A percentile compares a stretch with the other conserved stretches of the same genome.
phyloP scores from a whole-genome alignment of 176 grass and related monocot species.

The Otatea glauca region DNA sequence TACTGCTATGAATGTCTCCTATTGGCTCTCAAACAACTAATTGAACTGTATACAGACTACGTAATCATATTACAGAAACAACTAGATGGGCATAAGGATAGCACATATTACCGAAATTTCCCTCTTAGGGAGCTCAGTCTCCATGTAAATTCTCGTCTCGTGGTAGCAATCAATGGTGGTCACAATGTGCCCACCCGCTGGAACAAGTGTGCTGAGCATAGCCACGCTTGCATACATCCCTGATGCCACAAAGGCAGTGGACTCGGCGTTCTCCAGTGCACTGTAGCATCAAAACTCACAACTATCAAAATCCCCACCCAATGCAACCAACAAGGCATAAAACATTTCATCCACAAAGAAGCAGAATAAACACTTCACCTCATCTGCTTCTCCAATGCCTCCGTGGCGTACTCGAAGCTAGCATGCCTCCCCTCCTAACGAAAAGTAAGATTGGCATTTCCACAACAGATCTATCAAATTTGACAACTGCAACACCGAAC shows the following conservation, averaged over 20 bases:
- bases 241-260: conserved; percentile 90
- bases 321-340: conserved; percentile 9
- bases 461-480: conserved; percentile 37
- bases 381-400: conserved; percentile 97
- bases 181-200: conserved; percentile 87
- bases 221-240: conserved; percentile 99
- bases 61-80: conserved; percentile 19
- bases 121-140: conserved; percentile 94
- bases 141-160: conserved; percentile 95
- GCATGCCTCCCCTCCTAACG: conserved; percentile 91
- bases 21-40: neutral
- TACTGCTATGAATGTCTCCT: neutral
- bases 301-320: conserved; percentile 27
- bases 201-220: conserved; percentile 82
- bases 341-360: conserved; percentile 28
- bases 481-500: neutral
- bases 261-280: conserved; percentile 94
- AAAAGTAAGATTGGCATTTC: neutral
- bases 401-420: conserved; percentile 94
- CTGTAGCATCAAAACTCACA: conserved; percentile 53
- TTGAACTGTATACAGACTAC: neutral
- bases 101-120: conserved; percentile 74
- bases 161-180: conserved; percentile 96
- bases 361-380: conserved; percentile 54
- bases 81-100: conserved; percentile 17